Base-by-base conservation (phyloP, 1,284 basidiomycete genomes). In the Cutaneotrichosporon cavernicola region DNA sequence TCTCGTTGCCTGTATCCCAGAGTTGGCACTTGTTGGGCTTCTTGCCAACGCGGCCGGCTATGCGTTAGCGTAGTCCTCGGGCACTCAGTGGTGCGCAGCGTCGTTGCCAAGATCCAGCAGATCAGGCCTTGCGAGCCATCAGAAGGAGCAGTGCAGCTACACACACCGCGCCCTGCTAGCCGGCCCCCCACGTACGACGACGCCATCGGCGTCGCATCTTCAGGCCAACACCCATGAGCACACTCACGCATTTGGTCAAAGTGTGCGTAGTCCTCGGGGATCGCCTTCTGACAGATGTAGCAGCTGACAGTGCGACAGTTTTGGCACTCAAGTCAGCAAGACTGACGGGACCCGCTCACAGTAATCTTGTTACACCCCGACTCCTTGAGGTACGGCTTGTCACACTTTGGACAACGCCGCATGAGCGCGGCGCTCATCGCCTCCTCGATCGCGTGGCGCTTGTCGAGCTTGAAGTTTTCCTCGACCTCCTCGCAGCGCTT, bases 391-490 rank as follows among this genome's bases (percentile, higher is more conserved):
- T 75, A 79, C 0, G 80, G 71, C 60, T 78, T 76, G 2, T 60
- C 32, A 64, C 80, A 81, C 34, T 69, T 72, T 0, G 91, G 91
- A 77, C 92, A 95, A 67, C 88, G 89, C 46, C 91, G 85, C 85
- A 92, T 89, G 36, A 93, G 81, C 2, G 92, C 91, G 57, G 84
- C 84, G 40, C 90, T 90, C 91, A 95, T 93, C 5, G 91, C 92
- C 76, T 95, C 92, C 73, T 94, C 92, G 43, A 95, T 84, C 0
- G 84, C 76, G 80, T 94, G 91, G 57, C 87, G 84, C 11, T 85
- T 87, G 77, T 90, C 85, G 9, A 92, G 78, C 62, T 86, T 85
- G 65, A 85, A 86, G 73, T 92, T 90, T 8, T 87, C 84, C 65
- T 88, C 88, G 65, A 85, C 82, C 77, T 92, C 77, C 83, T 90